Base-by-base conservation (phyloP, 2,329 filamentous ascomycete species). In the Tolypocladium inflatum region DNA sequence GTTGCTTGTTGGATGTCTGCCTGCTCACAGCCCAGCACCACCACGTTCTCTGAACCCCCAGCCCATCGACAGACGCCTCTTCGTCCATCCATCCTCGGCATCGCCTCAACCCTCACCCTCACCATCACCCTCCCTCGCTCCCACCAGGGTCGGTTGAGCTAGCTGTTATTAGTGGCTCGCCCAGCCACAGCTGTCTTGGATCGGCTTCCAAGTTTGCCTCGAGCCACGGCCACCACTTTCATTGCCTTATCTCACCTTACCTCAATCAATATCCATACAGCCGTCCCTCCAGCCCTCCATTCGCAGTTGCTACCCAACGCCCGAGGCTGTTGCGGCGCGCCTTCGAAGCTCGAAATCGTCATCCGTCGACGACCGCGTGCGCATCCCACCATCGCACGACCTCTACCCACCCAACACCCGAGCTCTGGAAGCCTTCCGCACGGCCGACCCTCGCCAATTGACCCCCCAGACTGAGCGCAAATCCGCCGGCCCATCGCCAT, bases 371-470 rank as follows among this genome's bases (percentile, higher is more conserved):
- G 4, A 35, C 19, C 48, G 48, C 30, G 30, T 21, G 30, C 17
- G 48, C 17, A 35, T n/a, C 55, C 11, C 43, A 21, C 39, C 43
- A 41, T 52, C 30, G 37, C 48, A 54, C 21, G 37, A 15, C 37
- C 39, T 21, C 51, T 30, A 7, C 21, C 37, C 15, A 54, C 41
- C 19, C 19, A n/a, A 37, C 41, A 41, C 13, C 37, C 7, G 39
- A 56, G 43, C 42, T 50, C 50, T 60, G 59, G 41, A 61, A 62
- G 61, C 55, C 56, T 58, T 58, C 51, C 52, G 33, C 53, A 39
- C 55, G 45, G 52, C 57, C 39, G 56, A 39, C 43, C 43, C 38
- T 21, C 35, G 42, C 54, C 60, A 59, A 59, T 61, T 62, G 59
- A 57, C 50, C 50, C 17, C n/a, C 23, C 19, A 19, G 35, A 26